Conservation (phyloP, 495 filamentous ascomycete genomes). For the Mytilinidion resinicola region DNA sequence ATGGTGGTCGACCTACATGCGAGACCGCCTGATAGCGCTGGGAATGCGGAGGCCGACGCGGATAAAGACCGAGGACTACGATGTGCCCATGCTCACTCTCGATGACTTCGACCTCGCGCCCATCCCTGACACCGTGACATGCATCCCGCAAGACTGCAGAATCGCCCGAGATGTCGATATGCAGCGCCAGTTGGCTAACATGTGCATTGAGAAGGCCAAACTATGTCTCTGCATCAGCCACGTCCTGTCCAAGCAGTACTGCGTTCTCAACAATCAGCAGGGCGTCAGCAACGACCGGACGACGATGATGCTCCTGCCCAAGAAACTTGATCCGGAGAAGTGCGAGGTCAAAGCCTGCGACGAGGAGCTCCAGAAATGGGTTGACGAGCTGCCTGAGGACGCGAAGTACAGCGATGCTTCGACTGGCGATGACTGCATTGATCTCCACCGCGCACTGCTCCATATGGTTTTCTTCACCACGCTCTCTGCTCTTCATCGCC, state of each 20-base stretch:
- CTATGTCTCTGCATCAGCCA: constrained; percentile 80
- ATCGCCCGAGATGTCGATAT: constrained; percentile 56
- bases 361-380: constrained; percentile 65
- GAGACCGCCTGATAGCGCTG: constrained; percentile 78
- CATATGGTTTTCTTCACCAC: constrained; percentile 89
- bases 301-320: constrained; percentile 85
- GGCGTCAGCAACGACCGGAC: constrained; percentile 55
- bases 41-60: constrained; percentile 85
- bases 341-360: constrained; percentile 69
- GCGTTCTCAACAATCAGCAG: constrained; percentile 75
- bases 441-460: constrained; percentile 68
- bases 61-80: constrained; percentile 83
- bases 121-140: constrained; percentile 53
- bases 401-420: constrained; percentile 55
- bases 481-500: constrained; percentile 78
- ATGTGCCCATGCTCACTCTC: constrained; percentile 78
- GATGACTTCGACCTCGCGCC: constrained; percentile 75
- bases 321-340: constrained; percentile 71
- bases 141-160: constrained; percentile 61
- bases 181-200: constrained; percentile 67
- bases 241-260: constrained; percentile 80
- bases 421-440: constrained; percentile 47
- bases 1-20: constrained; percentile 93
- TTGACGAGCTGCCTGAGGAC: constrained; percentile 57
- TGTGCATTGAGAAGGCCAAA: constrained; percentile 89